Percentiles rank a stretch among this genome's conserved stretches.
Evolutionary conservation across 2,329 filamentous ascomycete genomes (phyloP).

Genomic region (Fusarium hainanense): DNA sequence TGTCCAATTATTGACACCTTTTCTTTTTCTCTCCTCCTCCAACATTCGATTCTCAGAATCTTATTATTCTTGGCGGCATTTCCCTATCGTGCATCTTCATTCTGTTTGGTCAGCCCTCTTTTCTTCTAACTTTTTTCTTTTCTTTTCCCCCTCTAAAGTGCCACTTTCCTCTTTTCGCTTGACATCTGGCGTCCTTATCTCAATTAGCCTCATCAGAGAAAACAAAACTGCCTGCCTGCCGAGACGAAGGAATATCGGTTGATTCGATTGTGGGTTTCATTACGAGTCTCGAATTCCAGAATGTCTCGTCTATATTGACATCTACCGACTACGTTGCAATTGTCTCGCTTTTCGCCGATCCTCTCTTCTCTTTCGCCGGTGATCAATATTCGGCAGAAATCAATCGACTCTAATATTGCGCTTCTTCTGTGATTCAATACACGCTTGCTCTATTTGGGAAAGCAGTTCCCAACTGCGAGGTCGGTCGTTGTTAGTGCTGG

Average conservation of each 20-base stretch:
- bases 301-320: conserved; percentile 10
- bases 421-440: too few species aligned
- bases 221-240: conserved; percentile 4
- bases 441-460: conserved; percentile 6
- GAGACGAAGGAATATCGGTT: conserved; percentile 11
- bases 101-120: background rate
- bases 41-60: background rate
- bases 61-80: background rate
- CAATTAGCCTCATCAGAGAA: background rate
- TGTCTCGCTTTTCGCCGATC: conserved; percentile 35
- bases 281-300: conserved; percentile 24
- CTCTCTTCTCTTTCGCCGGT: background rate
- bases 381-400: background rate
- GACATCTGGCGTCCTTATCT: conserved; percentile 24
- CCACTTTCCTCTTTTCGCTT: conserved; percentile 24
- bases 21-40: conserved; percentile 4
- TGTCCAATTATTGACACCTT: background rate
- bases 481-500: conserved; percentile 31
- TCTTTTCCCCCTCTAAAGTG: conserved; percentile 1
- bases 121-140: background rate
- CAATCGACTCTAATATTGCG: background rate
- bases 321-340: background rate
- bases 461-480: conserved; percentile 1
- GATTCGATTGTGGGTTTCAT: conserved; percentile 10
- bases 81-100: background rate